Evolutionary conservation across 768 basidiomycete genomes (phyloP), one percentile per base, ranked within the genome.

Genomic region (Termitomyces sp.): DNA sequence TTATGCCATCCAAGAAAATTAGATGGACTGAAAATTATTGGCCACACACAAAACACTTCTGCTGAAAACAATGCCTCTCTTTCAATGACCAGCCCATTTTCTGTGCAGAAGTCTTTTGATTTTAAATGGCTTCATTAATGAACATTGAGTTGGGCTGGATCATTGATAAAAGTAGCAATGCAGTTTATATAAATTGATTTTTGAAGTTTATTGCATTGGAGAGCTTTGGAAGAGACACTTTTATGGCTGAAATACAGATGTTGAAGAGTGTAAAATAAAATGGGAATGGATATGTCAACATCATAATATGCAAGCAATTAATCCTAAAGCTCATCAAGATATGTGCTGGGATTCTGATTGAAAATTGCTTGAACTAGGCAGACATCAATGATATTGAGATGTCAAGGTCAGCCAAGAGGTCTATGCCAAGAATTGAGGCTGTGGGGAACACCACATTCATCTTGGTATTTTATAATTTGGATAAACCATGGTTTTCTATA

Each of bases 1-100:
- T 54, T n/a, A 54, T 54, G 16, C 44, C 54, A 46, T 54, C 44
- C n/a, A 54, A 28, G 25, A 34, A 8, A 46, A 54, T 17, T 2
- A 17, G 53, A 7, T 46, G 54, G 9, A 55, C 49, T 23, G 37
- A 55, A 27, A 46, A 55, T 16, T 21, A 16, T 21, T 49, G 47
- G 3, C 54, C 46, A 21, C 12, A 23, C 7, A 51, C 49, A 51
- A 51, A 51, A 19, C 19, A 45, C 19, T 19, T 41, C 10, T 17
- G 39, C 39, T 37, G 12, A 37, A 37, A 37, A 16, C 14, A 37
- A 5, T 16, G 14, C 37, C 16, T 37, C 12, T 16, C 12, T 16
- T 16, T 37, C 16, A 17, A 17, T 37, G 37, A 37, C 12, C 37
- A 37, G 2, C 37, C 37, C 12, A 37, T 37, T 6, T 37, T 16